Evolutionary conservation across 495 filamentous ascomycete species (phyloP), one percentile per base, ranked within the genome.

Genomic region (Neurospora sp.): DNA sequence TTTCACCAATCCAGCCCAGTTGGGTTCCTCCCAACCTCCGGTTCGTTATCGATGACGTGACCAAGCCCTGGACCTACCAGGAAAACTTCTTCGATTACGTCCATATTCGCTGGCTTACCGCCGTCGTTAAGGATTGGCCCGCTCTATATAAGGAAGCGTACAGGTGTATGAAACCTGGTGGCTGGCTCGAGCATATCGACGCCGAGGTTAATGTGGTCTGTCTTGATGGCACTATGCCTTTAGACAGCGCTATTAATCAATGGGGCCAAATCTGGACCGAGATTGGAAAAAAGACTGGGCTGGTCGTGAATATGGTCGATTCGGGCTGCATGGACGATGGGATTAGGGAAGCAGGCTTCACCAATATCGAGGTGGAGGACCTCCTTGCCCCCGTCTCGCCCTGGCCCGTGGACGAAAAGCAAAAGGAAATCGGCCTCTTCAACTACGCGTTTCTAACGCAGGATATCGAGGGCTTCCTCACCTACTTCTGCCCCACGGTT

Each of bases 71-170:
- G 86, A 80, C 79, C 39, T 87, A 83, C 73, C 73, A 78, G 0
- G 74, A 81, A n/a, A 73, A 76, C n/a, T 76, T 74, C 35, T 89
- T 88, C 70, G 88, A 90, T 77, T 85, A 84, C 72, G 81, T 90
- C 42, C 88, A 90, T 75, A 76, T 84, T 12, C 86, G 88, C 5
- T 86, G 83, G 72, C 75, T 90, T n/a, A 80, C 83, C 41, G 87
- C 85, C 11, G 82, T 81, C 6, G 77, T 89, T 10, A 42, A 74
- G 18, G 83, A 89, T 71, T 90, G 86, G 86, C 76, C 80, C 4
- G 75, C 71, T 20, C 81, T 81, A 3, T 79, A 82, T 38, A 31
- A 72, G 20, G 76, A 85, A 71, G 79, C 73, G 10, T 82, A 79
- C 68, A 46, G 35, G 2, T 68, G 74, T 2, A 72, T 82, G 5